Conservation (phyloP, 73 alveolate genomes). For the Paramecium sexaurelia region DNA sequence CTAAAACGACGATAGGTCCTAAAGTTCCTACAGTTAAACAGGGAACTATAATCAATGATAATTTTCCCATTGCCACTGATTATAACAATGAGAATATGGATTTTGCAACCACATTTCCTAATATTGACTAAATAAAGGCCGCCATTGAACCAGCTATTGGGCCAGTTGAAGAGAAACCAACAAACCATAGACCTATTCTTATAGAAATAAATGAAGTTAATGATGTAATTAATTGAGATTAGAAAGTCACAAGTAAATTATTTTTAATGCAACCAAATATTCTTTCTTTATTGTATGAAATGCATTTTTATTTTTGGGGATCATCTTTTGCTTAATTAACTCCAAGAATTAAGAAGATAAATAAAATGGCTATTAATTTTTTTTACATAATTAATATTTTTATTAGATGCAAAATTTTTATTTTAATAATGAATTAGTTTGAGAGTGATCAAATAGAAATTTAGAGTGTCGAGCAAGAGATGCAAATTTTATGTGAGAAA, state of each 20-base stretch:
- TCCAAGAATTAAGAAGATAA: background rate
- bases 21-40: background rate
- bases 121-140: background rate
- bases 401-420: too few species aligned
- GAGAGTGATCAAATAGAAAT: too few species aligned
- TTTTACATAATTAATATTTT: background rate
- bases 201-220: background rate
- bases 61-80: background rate
- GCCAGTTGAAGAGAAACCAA: background rate
- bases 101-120: background rate
- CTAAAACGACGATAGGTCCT: background rate
- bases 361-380: background rate
- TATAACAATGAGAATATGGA: background rate
- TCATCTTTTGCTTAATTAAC: background rate
- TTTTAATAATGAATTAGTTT: too few species aligned
- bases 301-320: background rate
- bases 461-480: too few species aligned
- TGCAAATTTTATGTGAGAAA: too few species aligned
- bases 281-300: background rate
- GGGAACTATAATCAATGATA: background rate
- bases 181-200: background rate
- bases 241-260: background rate
- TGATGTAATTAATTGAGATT: background rate
- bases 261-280: background rate
- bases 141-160: background rate